Evolutionary conservation across 345 rosid genomes (phyloP).

Genomic region (Citropsis articulata): DNA sequence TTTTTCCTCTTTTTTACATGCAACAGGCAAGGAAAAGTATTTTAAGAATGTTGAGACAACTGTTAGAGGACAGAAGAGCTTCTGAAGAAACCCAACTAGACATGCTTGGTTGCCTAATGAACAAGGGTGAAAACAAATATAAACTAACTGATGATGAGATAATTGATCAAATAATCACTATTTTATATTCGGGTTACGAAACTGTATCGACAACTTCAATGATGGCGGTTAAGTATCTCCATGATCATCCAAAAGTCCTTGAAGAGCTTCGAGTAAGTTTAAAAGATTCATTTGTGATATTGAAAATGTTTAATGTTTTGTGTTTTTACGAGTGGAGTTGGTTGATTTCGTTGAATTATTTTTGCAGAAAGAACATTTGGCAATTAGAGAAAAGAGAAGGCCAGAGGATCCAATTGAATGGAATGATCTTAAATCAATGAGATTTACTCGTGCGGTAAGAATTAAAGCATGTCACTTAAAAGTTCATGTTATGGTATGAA

Average conservation of each 20-base stretch:
- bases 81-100: constrained; percentile 43
- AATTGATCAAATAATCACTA: constrained; percentile 78
- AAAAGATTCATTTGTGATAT: background rate
- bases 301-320: background rate
- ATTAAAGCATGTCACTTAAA: background rate
- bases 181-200: constrained; percentile 78
- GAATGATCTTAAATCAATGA: constrained; percentile 73
- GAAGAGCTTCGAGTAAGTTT: constrained; percentile 64
- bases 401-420: constrained; percentile 66
- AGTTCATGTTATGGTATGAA: too few relatives aligned
- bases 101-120: constrained; percentile 74
- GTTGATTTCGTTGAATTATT: constrained; percentile 9
- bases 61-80: constrained; percentile 55
- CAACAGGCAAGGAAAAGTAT: constrained; percentile 69
- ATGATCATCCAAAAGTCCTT: constrained; percentile 72
- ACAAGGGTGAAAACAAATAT: constrained; percentile 43
- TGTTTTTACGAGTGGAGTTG: background rate
- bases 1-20: background rate
- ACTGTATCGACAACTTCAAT: constrained; percentile 84
- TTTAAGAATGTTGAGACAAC: constrained; percentile 41
- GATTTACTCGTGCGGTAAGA: constrained; percentile 85
- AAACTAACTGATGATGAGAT: constrained; percentile 56
- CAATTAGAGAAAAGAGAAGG: constrained; percentile 54
- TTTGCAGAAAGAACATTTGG: constrained; percentile 71
- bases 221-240: constrained; percentile 91